A percentile compares a stretch with the other conserved stretches of the same genome.
phyloP scores from a whole-genome alignment of 305 asterid species.

The Solanum aculeatissimum region DNA sequence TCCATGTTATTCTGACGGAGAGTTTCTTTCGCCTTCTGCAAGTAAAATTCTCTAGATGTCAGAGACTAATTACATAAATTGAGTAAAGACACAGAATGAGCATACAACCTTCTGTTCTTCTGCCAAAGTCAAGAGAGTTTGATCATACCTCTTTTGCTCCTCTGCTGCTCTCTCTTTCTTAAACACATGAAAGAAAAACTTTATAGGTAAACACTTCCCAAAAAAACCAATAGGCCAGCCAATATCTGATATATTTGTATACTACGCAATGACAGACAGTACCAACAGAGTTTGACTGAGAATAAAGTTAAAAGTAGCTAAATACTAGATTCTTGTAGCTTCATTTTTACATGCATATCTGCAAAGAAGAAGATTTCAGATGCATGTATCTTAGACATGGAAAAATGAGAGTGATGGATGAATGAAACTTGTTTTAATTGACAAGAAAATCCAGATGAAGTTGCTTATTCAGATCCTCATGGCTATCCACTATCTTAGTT shows the following conservation, averaged over 20 bases:
- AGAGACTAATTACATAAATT: background rate
- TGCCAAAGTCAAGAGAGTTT: conserved; percentile 32
- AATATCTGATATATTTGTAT: background rate
- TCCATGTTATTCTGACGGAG: conserved; percentile 31
- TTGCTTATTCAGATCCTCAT: background rate
- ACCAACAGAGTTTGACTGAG: background rate
- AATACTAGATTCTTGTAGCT: background rate
- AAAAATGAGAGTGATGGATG: background rate
- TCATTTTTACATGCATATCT: background rate
- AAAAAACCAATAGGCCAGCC: no score
- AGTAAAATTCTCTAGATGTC: background rate
- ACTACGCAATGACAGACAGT: background rate
- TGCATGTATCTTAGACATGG: background rate
- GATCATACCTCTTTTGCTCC: conserved; percentile 42
- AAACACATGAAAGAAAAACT: background rate
- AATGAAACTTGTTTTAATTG: background rate
- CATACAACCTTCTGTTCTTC: conserved; percentile 47
- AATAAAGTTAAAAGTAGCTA: background rate
- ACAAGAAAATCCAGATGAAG: background rate
- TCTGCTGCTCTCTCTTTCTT: conserved; percentile 43
- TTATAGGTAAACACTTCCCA: conserved; percentile 13
- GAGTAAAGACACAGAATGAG: background rate
- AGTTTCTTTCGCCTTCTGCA: conserved; percentile 35
- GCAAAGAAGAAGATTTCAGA: background rate
- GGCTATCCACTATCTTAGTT: background rate